phyloP scores from a whole-genome alignment of 306 rosid species.

The Gastrolobium bilobum region DNA sequence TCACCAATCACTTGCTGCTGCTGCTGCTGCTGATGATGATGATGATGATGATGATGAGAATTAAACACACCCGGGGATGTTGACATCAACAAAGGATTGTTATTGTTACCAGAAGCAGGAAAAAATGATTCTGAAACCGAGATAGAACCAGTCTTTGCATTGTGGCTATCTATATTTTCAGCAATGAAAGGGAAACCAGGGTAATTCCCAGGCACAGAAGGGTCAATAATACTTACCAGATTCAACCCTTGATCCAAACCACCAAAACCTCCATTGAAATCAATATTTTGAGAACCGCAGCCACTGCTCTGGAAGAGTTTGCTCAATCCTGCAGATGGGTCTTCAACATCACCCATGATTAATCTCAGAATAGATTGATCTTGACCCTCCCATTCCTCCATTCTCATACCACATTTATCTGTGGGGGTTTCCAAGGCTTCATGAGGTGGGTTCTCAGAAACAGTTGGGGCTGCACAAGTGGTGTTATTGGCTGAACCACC shows the following conservation, averaged over 20 bases:
- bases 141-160: constrained; percentile 37
- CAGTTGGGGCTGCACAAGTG: constrained; percentile 41
- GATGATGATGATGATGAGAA: constrained; percentile 20
- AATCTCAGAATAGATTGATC: constrained; percentile 85
- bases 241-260: constrained; percentile 72
- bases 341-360: constrained; percentile 90
- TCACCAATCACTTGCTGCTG: constrained; percentile 55
- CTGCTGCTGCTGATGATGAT: constrained; percentile 33
- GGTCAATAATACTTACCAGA: constrained; percentile 53
- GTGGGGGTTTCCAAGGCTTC: constrained; percentile 52
- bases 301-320: constrained; percentile 71
- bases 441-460: constrained; percentile 57
- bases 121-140: constrained; percentile 53
- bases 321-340: constrained; percentile 87
- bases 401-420: constrained; percentile 72
- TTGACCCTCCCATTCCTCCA: constrained; percentile 96
- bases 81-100: constrained; percentile 49
- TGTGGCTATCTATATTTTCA: constrained; percentile 43
- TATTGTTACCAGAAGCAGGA: constrained; percentile 43
- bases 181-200: constrained; percentile 48
- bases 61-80: constrained; percentile 56
- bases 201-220: constrained; percentile 51
- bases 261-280: constrained; percentile 68
- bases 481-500: constrained; percentile 48
- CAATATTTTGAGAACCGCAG: constrained; percentile 61